Percentiles rank a stretch among this genome's conserved stretches.
These are phyloP conservation scores for Calonectria pauciramosa DNA, from an alignment of 2,329 filamentous ascomycete species.

Conservation along the genomic window DNA sequence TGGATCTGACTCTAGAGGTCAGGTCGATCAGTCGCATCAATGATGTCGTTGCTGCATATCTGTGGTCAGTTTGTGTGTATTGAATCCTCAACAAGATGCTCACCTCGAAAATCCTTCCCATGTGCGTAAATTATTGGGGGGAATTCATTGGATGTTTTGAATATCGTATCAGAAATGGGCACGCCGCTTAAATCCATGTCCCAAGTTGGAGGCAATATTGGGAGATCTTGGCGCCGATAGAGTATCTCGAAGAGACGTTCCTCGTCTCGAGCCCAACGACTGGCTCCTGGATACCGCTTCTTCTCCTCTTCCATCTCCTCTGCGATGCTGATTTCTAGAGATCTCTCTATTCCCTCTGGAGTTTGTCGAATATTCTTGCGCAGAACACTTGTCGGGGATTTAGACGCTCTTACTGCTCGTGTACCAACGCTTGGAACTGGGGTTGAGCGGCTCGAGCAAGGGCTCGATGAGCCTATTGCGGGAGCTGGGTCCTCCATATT, in stretches of 20 bases:
- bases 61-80: constrained; percentile 23
- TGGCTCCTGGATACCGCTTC: constrained; percentile 56
- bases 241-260: constrained; percentile 58
- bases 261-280: constrained; percentile 66
- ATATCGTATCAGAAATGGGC: constrained; percentile 54
- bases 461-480: constrained; percentile 12
- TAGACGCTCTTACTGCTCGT: constrained; percentile 22
- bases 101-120: constrained; percentile 54
- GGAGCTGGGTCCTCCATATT: constrained; percentile 13
- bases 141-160: constrained; percentile 48
- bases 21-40: constrained; percentile 57
- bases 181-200: constrained; percentile 56
- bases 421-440: constrained; percentile 16
- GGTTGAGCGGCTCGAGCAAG: not conserved
- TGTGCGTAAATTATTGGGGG: constrained; percentile 56
- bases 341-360: constrained; percentile 23
- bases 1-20: constrained; percentile 51
- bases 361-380: constrained; percentile 24
- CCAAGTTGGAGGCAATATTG: constrained; percentile 58
- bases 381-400: constrained; percentile 18
- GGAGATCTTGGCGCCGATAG: constrained; percentile 56
- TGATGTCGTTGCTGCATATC: constrained; percentile 53
- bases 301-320: constrained; percentile 61
- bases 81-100: not conserved
- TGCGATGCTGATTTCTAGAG: constrained; percentile 19